Conservation (phyloP, 2,329 filamentous ascomycete genomes). For the Calonectria ilicicola region DNA sequence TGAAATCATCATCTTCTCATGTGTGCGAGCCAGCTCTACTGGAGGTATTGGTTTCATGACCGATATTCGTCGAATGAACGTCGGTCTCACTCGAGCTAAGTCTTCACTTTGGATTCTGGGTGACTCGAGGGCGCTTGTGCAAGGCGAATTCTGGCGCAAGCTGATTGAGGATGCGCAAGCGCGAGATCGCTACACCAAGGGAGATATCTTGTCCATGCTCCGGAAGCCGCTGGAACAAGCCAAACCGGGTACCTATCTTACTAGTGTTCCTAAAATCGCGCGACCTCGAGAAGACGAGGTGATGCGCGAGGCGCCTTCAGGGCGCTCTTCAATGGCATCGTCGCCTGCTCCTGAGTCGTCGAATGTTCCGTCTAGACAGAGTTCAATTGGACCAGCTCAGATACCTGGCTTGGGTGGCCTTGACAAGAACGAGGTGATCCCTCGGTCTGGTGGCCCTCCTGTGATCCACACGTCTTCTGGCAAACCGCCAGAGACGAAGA, state of each 20-base stretch:
- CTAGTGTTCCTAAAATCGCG: slow-evolving; percentile 4
- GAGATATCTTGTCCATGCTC: slow-evolving; percentile 64
- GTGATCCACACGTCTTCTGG: slow-evolving; percentile 53
- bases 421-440: slow-evolving; percentile 28
- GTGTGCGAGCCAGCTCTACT: slow-evolving; percentile 90
- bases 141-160: slow-evolving; percentile 91
- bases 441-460: slow-evolving; percentile 49
- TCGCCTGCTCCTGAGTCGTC: slow-evolving; percentile 31
- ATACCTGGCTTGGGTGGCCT: slow-evolving; percentile 33
- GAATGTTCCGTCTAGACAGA: slow-evolving; percentile 3
- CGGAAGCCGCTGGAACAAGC: slow-evolving; percentile 56
- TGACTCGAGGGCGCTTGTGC: slow-evolving; percentile 85
- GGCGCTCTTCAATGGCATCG: slow-evolving; percentile 12
- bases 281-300: slow-evolving; percentile 20
- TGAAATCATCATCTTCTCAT: slow-evolving; percentile 99
- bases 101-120: slow-evolving; percentile 97
- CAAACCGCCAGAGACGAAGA: slow-evolving; percentile 50
- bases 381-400: slow-evolving; percentile 14
- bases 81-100: slow-evolving; percentile 95
- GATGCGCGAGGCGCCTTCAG: slow-evolving; percentile 35
- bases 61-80: slow-evolving; percentile 99
- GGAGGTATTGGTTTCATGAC: slow-evolving; percentile 98
- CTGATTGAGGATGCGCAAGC: slow-evolving; percentile 84
- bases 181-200: slow-evolving; percentile 82
- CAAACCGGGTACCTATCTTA: slow-evolving; percentile 39